Percentiles rank a stretch among this genome's conserved stretches.
These are phyloP conservation scores for Lentinula raphanica DNA, from an alignment of 768 basidiomycete species.

Conservation along the genomic window DNA sequence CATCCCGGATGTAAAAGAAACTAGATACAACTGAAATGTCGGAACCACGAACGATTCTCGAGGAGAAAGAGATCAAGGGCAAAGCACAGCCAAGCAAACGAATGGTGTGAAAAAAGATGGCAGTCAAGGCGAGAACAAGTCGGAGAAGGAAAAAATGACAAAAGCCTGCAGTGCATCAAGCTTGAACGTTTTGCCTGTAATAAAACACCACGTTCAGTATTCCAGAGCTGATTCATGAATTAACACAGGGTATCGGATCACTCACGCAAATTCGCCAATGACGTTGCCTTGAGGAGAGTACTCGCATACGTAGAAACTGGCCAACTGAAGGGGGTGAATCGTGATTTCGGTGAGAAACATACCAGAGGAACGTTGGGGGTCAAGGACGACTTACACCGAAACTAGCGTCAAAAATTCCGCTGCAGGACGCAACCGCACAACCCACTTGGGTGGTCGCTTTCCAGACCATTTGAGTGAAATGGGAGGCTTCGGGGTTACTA, in stretches of 20 bases:
- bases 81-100: not conserved
- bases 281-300: conserved; percentile 64
- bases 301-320: conserved; percentile 65
- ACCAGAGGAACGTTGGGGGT: not conserved
- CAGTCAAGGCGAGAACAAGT: not conserved
- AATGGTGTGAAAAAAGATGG: not conserved
- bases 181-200: conserved; percentile 41
- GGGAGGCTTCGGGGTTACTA: conserved; percentile 51
- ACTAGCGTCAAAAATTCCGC: conserved; percentile 50
- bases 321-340: conserved; percentile 30
- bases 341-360: conserved; percentile 2
- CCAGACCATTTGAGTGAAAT: conserved; percentile 79
- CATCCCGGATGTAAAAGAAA: not conserved
- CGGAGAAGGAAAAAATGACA: conserved; percentile 11
- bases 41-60: not conserved
- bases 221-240: not conserved
- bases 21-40: not conserved
- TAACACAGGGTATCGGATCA: conserved; percentile 11
- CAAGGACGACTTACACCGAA: conserved; percentile 42
- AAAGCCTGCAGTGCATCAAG: conserved; percentile 19
- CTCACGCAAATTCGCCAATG: conserved; percentile 55
- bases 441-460: conserved; percentile 60
- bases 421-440: conserved; percentile 53
- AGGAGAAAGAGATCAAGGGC: not conserved
- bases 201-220: not conserved